These are phyloP conservation scores for Aspergillus cristatus DNA, from an alignment of 495 filamentous ascomycete species.

Conservation along the genomic window DNA sequence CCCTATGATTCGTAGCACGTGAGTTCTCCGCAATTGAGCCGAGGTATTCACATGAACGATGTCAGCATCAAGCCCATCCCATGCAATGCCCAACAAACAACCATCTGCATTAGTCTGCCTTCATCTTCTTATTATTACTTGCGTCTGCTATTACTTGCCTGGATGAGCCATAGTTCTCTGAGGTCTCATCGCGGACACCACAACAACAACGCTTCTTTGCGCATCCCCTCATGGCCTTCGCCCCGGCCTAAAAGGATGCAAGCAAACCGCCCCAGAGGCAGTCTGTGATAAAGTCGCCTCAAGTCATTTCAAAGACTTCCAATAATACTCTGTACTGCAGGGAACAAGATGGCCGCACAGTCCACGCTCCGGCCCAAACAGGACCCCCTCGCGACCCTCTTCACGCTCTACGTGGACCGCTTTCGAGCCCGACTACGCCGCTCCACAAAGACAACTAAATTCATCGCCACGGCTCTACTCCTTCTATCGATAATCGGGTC, in stretches of 20 bases:
- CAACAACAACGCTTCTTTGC: neutral
- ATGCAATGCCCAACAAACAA: too few species aligned
- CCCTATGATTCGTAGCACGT: too few species aligned
- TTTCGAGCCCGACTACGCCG: slow-evolving; percentile 49
- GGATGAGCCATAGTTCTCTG: too few species aligned
- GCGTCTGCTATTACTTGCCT: too few species aligned
- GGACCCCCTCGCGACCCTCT: slow-evolving; percentile 60
- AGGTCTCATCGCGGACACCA: neutral
- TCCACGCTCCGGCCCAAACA: slow-evolving; percentile 67
- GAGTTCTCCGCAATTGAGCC: slow-evolving; percentile 12
- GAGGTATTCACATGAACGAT: slow-evolving; percentile 24
- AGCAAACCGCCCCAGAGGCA: slow-evolving; percentile 9
- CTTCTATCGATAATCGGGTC: slow-evolving; percentile 64
- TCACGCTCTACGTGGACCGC: slow-evolving; percentile 55
- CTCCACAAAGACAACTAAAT: slow-evolving; percentile 57
- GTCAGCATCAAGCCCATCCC: slow-evolving; percentile 1
- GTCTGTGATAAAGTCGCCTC: neutral
- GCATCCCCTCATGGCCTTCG: slow-evolving; percentile 12
- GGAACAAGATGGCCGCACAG: slow-evolving; percentile 64
- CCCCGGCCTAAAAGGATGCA: slow-evolving; percentile 9
- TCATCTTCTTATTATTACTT: too few species aligned
- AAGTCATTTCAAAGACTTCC: neutral
- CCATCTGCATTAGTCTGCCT: too few species aligned
- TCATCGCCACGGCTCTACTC: slow-evolving; percentile 66
- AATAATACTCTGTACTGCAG: slow-evolving; percentile 6